Percentiles rank a stretch among this genome's conserved stretches.
Conservation (phyloP, 306 rosid species). For the Quercus parvula region DNA sequence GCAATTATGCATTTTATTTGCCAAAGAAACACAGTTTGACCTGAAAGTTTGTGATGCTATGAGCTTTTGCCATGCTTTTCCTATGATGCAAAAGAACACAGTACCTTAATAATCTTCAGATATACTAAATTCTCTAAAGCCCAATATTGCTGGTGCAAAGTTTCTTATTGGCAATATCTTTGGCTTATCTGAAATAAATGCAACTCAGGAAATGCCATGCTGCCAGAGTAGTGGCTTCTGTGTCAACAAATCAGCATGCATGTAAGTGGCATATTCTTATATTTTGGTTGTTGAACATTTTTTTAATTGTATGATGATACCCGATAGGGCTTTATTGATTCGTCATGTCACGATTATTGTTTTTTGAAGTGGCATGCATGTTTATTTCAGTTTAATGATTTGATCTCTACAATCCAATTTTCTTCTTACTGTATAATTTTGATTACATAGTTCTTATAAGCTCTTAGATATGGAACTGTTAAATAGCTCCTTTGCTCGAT, state of each 20-base stretch:
- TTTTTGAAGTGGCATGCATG: constrained; percentile 10
- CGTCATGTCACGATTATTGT: constrained; percentile 1
- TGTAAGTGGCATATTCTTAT: constrained; percentile 45
- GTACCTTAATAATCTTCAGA: constrained; percentile 63
- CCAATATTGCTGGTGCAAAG: constrained; percentile 49
- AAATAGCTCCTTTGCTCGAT: not conserved
- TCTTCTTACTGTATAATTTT: constrained; percentile 1
- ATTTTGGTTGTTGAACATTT: not conserved
- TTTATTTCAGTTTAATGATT: not conserved
- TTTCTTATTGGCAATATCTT: constrained; percentile 48
- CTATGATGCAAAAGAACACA: not conserved
- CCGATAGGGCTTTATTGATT: not conserved
- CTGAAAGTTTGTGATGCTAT: not conserved
- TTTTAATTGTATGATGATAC: constrained; percentile 1
- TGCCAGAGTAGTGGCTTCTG: constrained; percentile 32
- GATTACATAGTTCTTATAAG: not conserved
- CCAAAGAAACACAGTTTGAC: constrained; percentile 13
- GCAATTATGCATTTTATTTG: not conserved
- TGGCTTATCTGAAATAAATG: constrained; percentile 46
- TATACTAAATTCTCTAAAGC: constrained; percentile 54
- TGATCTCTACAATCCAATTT: not conserved
- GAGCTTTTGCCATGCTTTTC: not conserved
- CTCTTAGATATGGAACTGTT: not conserved
- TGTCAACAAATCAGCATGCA: constrained; percentile 47
- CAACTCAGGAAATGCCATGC: constrained; percentile 27